Conservation (phyloP, 805 yeast species). For the Barnettozyma salicaria region DNA sequence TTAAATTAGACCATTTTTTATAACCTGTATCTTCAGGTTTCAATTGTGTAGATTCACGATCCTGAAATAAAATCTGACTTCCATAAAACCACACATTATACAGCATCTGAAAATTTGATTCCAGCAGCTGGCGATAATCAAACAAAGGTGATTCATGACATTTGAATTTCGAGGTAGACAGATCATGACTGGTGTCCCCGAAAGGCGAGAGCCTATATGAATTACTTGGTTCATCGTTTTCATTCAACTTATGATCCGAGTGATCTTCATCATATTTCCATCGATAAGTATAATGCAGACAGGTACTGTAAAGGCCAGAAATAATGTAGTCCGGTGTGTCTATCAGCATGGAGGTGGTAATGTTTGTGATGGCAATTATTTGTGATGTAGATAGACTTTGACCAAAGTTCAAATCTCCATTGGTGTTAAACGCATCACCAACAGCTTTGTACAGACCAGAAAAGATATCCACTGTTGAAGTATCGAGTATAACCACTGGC, state of each 20-base stretch:
- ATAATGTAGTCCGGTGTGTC: slow-evolving; percentile 14
- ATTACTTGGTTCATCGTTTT: neutral
- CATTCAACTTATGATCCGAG: neutral
- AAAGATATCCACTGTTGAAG: slow-evolving; percentile 48
- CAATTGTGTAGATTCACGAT: neutral
- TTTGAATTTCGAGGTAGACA: neutral
- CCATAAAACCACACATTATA: neutral
- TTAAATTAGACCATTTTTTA: slow-evolving; percentile 12
- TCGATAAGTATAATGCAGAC: slow-evolving; percentile 10
- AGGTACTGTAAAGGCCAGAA: slow-evolving; percentile 7
- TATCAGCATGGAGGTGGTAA: slow-evolving; percentile 25
- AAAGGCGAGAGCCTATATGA: slow-evolving; percentile 6
- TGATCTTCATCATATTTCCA: slow-evolving; percentile 5
- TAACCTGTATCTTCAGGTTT: neutral
- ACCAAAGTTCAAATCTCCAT: slow-evolving; percentile 20
- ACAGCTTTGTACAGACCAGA: slow-evolving; percentile 45
- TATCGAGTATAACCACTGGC: slow-evolving; percentile 34
- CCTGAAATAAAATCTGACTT: neutral
- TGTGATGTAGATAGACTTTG: slow-evolving; percentile 20
- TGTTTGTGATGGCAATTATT: slow-evolving; percentile 12
- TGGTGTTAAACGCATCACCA: slow-evolving; percentile 29
- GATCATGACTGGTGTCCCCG: neutral
- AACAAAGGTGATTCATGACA: slow-evolving; percentile 3
- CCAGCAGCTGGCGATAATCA: slow-evolving; percentile 16
- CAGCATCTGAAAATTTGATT: slow-evolving; percentile 2